Percentiles rank a stretch among this genome's conserved stretches.
Evolutionary conservation across 2,329 filamentous ascomycete species (phyloP).

Genomic region (Graphilbum sp.): DNA sequence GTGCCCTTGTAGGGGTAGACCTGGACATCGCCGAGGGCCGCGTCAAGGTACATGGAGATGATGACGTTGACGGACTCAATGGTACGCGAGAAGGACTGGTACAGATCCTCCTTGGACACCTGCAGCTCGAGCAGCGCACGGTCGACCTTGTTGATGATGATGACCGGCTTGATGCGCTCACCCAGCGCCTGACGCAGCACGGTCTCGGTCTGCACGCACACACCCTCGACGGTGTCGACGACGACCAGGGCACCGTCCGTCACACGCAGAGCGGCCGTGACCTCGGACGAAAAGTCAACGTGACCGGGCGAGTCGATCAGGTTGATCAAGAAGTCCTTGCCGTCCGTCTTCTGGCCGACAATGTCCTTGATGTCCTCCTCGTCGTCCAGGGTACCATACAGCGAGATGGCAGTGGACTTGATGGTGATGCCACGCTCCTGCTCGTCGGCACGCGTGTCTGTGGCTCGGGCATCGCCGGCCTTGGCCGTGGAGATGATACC

Average conservation of each 20-base stretch:
- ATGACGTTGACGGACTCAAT: constrained; percentile 99
- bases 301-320: constrained; percentile 99
- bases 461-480: constrained; percentile 89
- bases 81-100: constrained; percentile 98
- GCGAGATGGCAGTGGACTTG: constrained; percentile 99
- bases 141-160: constrained; percentile 99
- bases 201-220: constrained; percentile 99
- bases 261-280: constrained; percentile 98
- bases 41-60: constrained; percentile 98
- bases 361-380: constrained; percentile 91
- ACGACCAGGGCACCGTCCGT: constrained; percentile 99
- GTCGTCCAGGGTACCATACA: constrained; percentile 72
- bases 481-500: constrained; percentile 99
- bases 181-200: constrained; percentile 96
- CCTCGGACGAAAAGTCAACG: constrained; percentile 99
- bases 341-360: constrained; percentile 68
- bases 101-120: constrained; percentile 96
- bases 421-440: constrained; percentile 99
- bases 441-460: constrained; percentile 92
- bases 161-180: constrained; percentile 99
- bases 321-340: constrained; percentile 99
- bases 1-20: constrained; percentile 97
- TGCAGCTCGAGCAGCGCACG: constrained; percentile 98
- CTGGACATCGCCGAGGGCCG: constrained; percentile 91
- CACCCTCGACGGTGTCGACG: constrained; percentile 99